Evolutionary conservation across 257 asterid species (phyloP), one percentile per base, ranked within the genome.

Genomic region (Buddleja alternifolia): DNA sequence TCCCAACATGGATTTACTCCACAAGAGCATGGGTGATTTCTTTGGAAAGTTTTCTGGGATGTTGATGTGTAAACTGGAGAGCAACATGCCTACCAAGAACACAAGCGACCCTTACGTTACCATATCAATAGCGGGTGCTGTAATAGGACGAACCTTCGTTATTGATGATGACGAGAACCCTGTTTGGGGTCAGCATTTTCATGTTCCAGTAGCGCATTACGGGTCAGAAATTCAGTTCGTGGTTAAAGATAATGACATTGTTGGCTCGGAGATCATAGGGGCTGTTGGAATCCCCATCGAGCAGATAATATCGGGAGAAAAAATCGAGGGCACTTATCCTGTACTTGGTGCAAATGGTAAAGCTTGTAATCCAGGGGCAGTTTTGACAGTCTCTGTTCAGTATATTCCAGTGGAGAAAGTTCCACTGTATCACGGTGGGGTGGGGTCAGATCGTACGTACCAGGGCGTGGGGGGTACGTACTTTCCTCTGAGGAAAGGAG

Each of bases 81-180:
- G 69, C 4, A 14, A 19, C 44, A 12, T 19, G 32, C 29, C 67
- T 4, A 15, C 16, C 11, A 82, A 66, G 56, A 70, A 71, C 11
- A 93, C 98, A 1, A 93, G 96, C 73, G 97, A 93, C 34, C 98
- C 98, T 16, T 93, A 93, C 41, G 97, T 93, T 9, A 86, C 95
- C 0, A 75, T 90, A 34, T 77, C 90, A 0, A 75, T 82, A 25
- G 80, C 94, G 2, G 80, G 76, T 75, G 97, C 96, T 41, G 96
- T 90, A 10, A 73, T 90, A 76, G 92, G 84, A 55, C 79, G 97
- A 20, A 93, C 96, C 12, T 89, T 75, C 58, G 97, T 93, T 66
- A 88, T 93, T 11, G 73, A 65, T 10, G 80, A 93, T 63, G 69
- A 71, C 10, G 97, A 93, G 50, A 84, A 93, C 54, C 99, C 97